Conservation (phyloP, 2,329 filamentous ascomycete genomes). For the Ramichloridium luteum region DNA sequence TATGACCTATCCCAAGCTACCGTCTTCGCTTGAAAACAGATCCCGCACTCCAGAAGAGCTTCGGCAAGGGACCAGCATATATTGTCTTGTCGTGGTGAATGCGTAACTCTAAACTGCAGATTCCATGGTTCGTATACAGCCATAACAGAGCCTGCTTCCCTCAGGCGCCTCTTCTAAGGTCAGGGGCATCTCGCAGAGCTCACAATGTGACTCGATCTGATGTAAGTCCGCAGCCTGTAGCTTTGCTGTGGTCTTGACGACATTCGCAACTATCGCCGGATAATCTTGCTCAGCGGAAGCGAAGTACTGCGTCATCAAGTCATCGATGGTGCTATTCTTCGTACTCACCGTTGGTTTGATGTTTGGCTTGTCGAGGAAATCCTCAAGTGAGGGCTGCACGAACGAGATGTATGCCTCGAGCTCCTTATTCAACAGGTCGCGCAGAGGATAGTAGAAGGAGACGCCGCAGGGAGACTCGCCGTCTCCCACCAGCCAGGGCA, state of each 20-base stretch:
- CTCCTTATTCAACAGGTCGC: slow-evolving; percentile 77
- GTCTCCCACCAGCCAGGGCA: slow-evolving; percentile 74
- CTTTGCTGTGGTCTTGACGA: slow-evolving; percentile 83
- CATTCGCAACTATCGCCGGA: slow-evolving; percentile 85
- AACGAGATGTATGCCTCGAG: slow-evolving; percentile 50
- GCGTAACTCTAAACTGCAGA: too few species aligned
- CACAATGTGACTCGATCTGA: slow-evolving; percentile 37
- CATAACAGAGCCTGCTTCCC: slow-evolving; percentile 50
- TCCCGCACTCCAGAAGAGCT: slow-evolving; percentile 5
- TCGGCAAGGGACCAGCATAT: too few species aligned
- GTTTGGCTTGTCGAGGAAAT: slow-evolving; percentile 24
- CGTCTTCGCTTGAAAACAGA: too few species aligned
- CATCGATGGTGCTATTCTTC: slow-evolving; percentile 76
- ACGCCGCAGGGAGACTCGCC: slow-evolving; percentile 49
- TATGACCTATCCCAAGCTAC: too few species aligned
- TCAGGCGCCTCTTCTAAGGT: slow-evolving; percentile 17
- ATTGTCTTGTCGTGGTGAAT: too few species aligned
- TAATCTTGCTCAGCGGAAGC: slow-evolving; percentile 73
- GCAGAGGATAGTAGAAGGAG: slow-evolving; percentile 64
- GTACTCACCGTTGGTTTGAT: slow-evolving; percentile 42
- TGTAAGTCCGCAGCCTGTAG: slow-evolving; percentile 41
- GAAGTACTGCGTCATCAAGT: slow-evolving; percentile 83
- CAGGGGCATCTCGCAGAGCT: slow-evolving; percentile 57
- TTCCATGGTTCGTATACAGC: slow-evolving; percentile 45
- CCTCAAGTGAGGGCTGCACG: slow-evolving; percentile 26